These are phyloP conservation scores for Capsicum baccatum DNA, from an alignment of 257 asterid species.

Conservation along the genomic window DNA sequence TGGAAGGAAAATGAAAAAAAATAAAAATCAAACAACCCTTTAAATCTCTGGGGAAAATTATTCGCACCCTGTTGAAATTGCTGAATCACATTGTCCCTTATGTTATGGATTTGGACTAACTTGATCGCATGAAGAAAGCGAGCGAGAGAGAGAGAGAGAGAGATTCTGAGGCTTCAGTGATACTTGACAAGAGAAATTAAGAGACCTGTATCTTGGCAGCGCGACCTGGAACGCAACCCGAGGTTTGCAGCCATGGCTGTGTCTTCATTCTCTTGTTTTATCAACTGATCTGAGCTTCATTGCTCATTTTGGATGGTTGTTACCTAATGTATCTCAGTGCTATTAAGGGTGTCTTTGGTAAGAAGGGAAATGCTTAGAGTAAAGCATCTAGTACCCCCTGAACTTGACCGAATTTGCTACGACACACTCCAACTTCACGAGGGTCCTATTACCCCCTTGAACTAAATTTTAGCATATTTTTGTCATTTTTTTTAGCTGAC, in stretches of 20 bases:
- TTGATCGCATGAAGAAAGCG: background rate
- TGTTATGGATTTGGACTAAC: background rate
- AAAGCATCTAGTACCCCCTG: too few relatives aligned
- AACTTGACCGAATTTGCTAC: too few relatives aligned
- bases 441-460: too few relatives aligned
- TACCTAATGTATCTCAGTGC: too few relatives aligned
- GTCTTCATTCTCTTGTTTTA: conserved; percentile 1
- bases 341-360: too few relatives aligned
- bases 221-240: background rate
- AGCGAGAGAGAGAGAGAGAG: background rate
- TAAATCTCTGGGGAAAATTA: background rate
- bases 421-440: too few relatives aligned
- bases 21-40: background rate
- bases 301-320: conserved; percentile 12
- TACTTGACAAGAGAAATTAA: background rate
- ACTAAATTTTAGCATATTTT: too few relatives aligned
- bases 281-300: background rate
- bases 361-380: too few relatives aligned
- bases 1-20: background rate
- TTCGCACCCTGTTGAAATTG: background rate
- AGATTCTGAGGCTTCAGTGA: background rate
- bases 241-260: background rate
- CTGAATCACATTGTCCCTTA: background rate
- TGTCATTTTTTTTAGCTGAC: too few relatives aligned
- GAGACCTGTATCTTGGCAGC: conserved; percentile 18